Evolutionary conservation across 2,329 filamentous ascomycete species (phyloP).

Genomic region (Xylogone sp.): DNA sequence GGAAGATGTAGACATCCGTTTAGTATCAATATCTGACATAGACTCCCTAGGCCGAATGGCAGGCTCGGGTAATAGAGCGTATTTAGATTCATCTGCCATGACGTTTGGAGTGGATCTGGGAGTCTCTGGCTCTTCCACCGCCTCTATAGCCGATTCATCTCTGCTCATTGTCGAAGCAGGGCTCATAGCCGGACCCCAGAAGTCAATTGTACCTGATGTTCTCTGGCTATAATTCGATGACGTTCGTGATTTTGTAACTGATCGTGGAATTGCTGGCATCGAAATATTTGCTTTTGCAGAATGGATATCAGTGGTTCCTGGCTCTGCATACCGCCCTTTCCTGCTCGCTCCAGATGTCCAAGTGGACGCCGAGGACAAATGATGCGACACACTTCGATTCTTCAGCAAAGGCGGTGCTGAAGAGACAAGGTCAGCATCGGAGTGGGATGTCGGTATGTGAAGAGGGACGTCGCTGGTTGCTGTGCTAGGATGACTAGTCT

Average conservation of each 20-base stretch:
- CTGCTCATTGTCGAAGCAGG: constrained; percentile 7
- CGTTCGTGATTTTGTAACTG: constrained; percentile 34
- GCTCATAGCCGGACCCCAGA: constrained; percentile 23
- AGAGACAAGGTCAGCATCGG: not conserved
- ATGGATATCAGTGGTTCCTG: constrained; percentile 53
- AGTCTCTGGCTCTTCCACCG: constrained; percentile 47
- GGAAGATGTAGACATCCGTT: constrained; percentile 70
- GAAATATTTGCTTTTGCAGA: constrained; percentile 59
- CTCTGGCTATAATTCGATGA: constrained; percentile 26
- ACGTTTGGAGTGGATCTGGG: constrained; percentile 38
- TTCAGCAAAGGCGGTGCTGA: not conserved
- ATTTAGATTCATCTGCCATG: constrained; percentile 23
- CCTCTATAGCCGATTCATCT: constrained; percentile 42
- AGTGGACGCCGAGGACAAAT: constrained; percentile 42
- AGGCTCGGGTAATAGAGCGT: constrained; percentile 41
- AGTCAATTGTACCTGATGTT: constrained; percentile 39
- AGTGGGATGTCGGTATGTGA: not conserved
- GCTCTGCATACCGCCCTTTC: constrained; percentile 57
- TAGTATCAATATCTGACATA: constrained; percentile 49
- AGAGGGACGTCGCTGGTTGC: constrained; percentile 6
- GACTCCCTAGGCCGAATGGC: constrained; percentile 43
- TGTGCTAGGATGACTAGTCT: constrained; percentile 19
- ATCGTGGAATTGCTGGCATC: constrained; percentile 55
- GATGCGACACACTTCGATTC: constrained; percentile 26
- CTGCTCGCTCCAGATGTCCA: constrained; percentile 32